Evolutionary conservation across 371 early-diverging fungal species (phyloP).

Genomic region (Mortierella sp.): DNA sequence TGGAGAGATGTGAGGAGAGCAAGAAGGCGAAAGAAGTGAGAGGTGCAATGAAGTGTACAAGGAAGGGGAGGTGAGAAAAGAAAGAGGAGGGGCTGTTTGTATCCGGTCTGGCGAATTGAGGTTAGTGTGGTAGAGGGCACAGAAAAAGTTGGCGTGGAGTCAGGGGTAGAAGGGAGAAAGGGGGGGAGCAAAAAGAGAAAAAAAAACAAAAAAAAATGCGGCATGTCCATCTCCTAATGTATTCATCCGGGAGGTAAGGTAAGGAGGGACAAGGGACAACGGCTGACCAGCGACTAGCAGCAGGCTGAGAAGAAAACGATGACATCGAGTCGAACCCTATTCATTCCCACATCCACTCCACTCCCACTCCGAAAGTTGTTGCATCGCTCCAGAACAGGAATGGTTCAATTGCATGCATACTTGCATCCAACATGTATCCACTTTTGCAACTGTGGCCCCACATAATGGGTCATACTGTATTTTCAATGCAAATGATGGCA

Average conservation of each 20-base stretch:
- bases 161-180: not conserved
- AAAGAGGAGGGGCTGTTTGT: not conserved
- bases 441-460: not conserved
- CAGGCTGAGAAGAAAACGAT: not conserved
- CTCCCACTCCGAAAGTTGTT: not conserved
- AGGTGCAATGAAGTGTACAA: not conserved
- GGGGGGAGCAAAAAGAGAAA: not conserved
- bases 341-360: not conserved
- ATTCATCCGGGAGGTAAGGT: not conserved
- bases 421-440: not conserved
- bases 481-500: not conserved
- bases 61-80: not conserved
- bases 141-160: not conserved
- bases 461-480: not conserved
- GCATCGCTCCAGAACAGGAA: not conserved
- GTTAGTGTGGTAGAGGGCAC: too few species aligned
- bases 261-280: not conserved
- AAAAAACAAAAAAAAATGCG: not conserved
- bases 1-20: not conserved
- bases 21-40: not conserved
- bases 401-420: not conserved
- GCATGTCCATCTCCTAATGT: not conserved
- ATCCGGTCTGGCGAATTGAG: not conserved
- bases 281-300: not conserved
- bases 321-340: constrained; percentile 12